Evolutionary conservation across 495 filamentous ascomycete species (phyloP).

Genomic region (Xylaria bambusicola): DNA sequence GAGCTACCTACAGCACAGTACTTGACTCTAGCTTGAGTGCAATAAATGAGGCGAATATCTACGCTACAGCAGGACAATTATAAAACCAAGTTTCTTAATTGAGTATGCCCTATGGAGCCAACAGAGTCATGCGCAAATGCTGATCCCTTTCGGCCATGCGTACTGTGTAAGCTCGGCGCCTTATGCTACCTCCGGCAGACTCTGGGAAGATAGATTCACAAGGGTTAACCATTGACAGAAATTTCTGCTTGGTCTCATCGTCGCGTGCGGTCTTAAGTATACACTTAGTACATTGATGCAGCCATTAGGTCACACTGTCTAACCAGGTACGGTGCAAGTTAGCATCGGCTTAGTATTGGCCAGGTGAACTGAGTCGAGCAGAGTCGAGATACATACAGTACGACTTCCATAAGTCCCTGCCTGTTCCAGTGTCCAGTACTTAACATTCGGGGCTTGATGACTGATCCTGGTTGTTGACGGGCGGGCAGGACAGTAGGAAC

Average conservation of each 20-base stretch:
- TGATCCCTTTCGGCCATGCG: slow-evolving; percentile 1
- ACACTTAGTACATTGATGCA: not conserved
- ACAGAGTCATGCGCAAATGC: slow-evolving; percentile 15
- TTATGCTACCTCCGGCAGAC: too few relatives aligned
- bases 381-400: not conserved
- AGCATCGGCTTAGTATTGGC: too few relatives aligned
- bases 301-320: too few relatives aligned
- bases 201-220: not conserved
- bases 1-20: too few relatives aligned
- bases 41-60: too few relatives aligned
- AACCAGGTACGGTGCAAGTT: too few relatives aligned
- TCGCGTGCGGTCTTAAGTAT: too few relatives aligned
- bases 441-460: not conserved
- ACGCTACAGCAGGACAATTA: too few relatives aligned
- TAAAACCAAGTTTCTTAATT: too few relatives aligned
- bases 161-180: not conserved
- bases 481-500: not conserved
- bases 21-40: too few relatives aligned
- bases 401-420: not conserved
- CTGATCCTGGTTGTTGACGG: not conserved
- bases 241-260: not conserved
- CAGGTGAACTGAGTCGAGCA: too few relatives aligned
- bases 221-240: not conserved
- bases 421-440: too few relatives aligned
- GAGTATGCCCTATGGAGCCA: slow-evolving; percentile 6